Conservation (phyloP, 495 filamentous ascomycete genomes). For the Corynascus novoguineensis region DNA sequence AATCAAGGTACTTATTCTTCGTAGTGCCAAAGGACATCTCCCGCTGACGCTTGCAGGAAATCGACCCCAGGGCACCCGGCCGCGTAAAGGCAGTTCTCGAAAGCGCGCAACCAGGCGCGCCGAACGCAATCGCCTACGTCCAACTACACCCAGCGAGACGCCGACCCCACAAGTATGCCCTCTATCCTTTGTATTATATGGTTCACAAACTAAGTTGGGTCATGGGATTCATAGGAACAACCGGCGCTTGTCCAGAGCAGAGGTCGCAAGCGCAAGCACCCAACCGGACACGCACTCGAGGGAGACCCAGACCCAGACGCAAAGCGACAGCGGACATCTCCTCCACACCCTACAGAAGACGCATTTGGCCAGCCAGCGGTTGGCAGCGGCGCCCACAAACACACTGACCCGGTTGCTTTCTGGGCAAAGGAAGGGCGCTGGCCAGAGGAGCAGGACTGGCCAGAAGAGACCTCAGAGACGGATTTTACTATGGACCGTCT, state of each 20-base stretch:
- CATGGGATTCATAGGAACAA: conserved; percentile 12
- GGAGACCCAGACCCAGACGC: conserved; percentile 2
- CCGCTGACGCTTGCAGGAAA: conserved; percentile 21
- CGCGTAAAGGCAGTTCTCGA: conserved; percentile 19
- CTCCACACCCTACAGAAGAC: neutral
- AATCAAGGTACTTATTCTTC: conserved; percentile 20
- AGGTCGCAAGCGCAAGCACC: conserved; percentile 19
- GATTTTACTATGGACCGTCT: conserved; percentile 8
- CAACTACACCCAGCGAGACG: conserved; percentile 8
- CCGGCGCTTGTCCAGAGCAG: conserved; percentile 20
- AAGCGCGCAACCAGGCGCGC: conserved; percentile 16
- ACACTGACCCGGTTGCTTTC: conserved; percentile 11
- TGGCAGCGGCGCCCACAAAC: conserved; percentile 7
- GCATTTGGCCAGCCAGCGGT: conserved; percentile 11
- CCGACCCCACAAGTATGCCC: conserved; percentile 11
- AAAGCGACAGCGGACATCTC: conserved; percentile 12
- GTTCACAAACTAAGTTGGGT: conserved; percentile 17
- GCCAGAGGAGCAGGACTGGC: conserved; percentile 16
- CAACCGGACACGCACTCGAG: conserved; percentile 13
- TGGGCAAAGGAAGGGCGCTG: conserved; percentile 10
- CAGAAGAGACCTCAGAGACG: conserved; percentile 7
- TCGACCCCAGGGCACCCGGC: conserved; percentile 13
- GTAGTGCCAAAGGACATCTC: conserved; percentile 20
- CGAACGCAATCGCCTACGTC: conserved; percentile 18
- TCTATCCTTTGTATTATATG: conserved; percentile 14